Evolutionary conservation across 257 asterid genomes (phyloP).

Genomic region (Solanum ossicruentum): DNA sequence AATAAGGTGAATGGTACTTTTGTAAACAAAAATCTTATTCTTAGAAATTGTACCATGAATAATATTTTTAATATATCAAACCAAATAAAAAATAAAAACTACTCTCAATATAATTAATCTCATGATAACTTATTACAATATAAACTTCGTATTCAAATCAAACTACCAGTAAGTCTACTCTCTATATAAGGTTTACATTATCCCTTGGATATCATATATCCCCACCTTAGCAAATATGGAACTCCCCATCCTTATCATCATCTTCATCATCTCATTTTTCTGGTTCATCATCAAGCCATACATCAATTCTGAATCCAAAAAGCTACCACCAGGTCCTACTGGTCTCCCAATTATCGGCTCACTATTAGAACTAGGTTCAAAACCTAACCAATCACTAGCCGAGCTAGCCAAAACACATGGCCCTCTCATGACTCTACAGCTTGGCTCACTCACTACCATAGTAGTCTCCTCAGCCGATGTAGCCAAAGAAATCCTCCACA

Average conservation of each 20-base stretch:
- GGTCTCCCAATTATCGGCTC: not conserved
- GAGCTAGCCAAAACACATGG: not conserved
- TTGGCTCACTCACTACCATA: constrained; percentile 2
- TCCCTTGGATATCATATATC: not conserved
- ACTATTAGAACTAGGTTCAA: not conserved
- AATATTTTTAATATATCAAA: too few species aligned
- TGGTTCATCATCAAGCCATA: not conserved
- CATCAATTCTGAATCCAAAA: not conserved
- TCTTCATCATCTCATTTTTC: not conserved
- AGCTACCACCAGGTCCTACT: not conserved
- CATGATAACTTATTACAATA: too few species aligned
- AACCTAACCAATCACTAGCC: not conserved
- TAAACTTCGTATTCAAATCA: too few species aligned
- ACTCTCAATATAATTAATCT: too few species aligned
- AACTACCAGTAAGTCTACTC: not conserved
- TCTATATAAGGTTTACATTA: not conserved
- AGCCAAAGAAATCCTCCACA: constrained; percentile 4
- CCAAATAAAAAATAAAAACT: too few species aligned
- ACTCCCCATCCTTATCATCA: not conserved
- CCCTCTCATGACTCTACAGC: constrained; percentile 4
- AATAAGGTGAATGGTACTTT: too few species aligned
- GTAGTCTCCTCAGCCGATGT: not conserved
- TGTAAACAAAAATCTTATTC: too few species aligned
- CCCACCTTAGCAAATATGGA: not conserved
- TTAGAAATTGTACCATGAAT: too few species aligned